phyloP scores from a whole-genome alignment of 1,284 basidiomycete genomes.

The Rhodotorula mucilaginosa region DNA sequence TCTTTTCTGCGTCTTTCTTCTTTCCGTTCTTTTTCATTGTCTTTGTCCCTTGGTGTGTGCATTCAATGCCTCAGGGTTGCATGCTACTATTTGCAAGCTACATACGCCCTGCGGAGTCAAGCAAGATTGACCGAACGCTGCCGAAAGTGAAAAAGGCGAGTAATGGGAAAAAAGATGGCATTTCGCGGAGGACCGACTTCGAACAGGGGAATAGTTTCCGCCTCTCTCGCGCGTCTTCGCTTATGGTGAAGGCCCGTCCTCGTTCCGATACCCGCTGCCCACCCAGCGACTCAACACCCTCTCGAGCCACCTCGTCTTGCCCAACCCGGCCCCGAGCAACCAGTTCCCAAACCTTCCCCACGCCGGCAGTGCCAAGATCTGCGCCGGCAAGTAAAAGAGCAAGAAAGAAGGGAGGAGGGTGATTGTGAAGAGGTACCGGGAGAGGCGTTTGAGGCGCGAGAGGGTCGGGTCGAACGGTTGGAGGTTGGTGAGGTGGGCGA shows the following conservation, averaged over 20 bases:
- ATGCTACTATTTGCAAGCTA: no score
- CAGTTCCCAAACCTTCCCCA: neutral
- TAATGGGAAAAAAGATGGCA: no score
- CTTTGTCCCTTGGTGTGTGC: no score
- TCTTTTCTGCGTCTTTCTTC: no score
- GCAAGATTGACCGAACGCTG: no score
- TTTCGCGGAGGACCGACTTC: no score
- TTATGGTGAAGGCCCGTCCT: neutral
- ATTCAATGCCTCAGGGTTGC: no score
- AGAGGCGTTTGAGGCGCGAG: constrained; percentile 2
- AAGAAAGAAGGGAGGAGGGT: constrained; percentile 24
- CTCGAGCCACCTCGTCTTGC: neutral
- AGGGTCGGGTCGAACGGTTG: constrained; percentile 17
- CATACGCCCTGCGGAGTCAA: no score
- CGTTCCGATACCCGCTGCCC: constrained; percentile 27
- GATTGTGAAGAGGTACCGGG: constrained; percentile 2
- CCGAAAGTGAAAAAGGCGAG: no score
- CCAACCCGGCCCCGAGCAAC: neutral
- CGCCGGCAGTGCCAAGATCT: neutral
- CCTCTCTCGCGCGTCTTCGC: no score
- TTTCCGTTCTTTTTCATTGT: no score
- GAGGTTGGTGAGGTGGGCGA: constrained; percentile 26
- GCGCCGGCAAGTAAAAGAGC: constrained; percentile 7
- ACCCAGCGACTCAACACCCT: neutral
- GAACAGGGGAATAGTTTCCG: no score